Conservation (phyloP, 495 filamentous ascomycete species). For the Daldinia vernicosa region DNA sequence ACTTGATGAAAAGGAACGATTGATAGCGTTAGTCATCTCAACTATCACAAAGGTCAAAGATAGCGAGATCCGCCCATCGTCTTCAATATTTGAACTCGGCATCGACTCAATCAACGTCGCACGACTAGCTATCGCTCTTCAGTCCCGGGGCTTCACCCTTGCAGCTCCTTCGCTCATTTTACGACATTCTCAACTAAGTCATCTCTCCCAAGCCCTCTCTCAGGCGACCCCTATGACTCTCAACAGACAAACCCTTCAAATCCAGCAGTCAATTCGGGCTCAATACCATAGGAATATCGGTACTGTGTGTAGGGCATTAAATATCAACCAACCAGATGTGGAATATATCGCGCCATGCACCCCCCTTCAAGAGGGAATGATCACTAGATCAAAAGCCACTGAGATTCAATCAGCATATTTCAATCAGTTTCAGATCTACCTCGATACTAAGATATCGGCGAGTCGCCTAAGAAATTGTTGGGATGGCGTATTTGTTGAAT, state of each 20-base stretch:
- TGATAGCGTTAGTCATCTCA: conserved; percentile 62
- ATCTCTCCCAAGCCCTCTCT: conserved; percentile 57
- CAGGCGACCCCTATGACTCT: conserved; percentile 15
- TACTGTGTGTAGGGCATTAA: conserved; percentile 29
- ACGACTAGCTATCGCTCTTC: conserved; percentile 64
- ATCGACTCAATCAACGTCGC: conserved; percentile 85
- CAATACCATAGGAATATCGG: conserved; percentile 64
- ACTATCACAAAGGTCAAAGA: conserved; percentile 55
- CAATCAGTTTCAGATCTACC: conserved; percentile 69
- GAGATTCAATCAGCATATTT: conserved; percentile 68
- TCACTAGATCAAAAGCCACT: conserved; percentile 69
- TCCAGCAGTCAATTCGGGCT: conserved; percentile 65
- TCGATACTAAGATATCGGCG: conserved; percentile 55
- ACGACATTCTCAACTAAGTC: conserved; percentile 64
- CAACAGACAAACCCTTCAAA: conserved; percentile 51
- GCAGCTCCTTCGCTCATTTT: conserved; percentile 72
- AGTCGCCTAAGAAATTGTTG: conserved; percentile 61
- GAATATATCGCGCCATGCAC: conserved; percentile 80
- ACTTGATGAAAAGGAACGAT: conserved; percentile 53
- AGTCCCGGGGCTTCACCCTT: conserved; percentile 60
- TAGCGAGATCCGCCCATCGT: conserved; percentile 57
- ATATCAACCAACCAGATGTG: conserved; percentile 53
- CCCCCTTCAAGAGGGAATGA: conserved; percentile 81
- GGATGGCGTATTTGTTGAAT: conserved; percentile 52
- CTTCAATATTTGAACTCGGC: conserved; percentile 82